Evolutionary conservation across 2,329 filamentous ascomycete species (phyloP).

Genomic region (Ampelomyces quisqualis): DNA sequence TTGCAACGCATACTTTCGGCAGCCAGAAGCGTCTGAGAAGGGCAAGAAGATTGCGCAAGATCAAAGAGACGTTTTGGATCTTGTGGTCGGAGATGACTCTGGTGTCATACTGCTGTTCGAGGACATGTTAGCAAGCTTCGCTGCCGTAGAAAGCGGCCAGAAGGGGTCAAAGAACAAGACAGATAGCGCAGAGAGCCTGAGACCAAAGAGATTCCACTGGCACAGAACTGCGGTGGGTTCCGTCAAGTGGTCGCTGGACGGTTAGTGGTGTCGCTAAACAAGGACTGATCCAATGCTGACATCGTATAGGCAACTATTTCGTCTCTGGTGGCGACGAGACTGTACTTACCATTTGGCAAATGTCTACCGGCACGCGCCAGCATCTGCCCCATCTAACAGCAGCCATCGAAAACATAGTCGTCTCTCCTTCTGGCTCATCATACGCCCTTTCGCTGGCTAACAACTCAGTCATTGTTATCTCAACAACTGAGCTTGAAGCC

Average conservation of each 20-base stretch:
- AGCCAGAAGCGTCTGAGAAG: slow-evolving; percentile 55
- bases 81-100: slow-evolving; percentile 73
- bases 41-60: slow-evolving; percentile 37
- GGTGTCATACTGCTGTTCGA: slow-evolving; percentile 82
- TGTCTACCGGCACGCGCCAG: slow-evolving; percentile 80
- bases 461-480: slow-evolving; percentile 88
- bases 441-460: slow-evolving; percentile 87
- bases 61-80: slow-evolving; percentile 58
- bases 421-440: slow-evolving; percentile 75
- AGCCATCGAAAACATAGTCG: slow-evolving; percentile 77
- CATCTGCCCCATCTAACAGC: slow-evolving; percentile 88
- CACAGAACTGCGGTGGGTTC: slow-evolving; percentile 80
- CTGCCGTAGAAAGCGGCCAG: slow-evolving; percentile 45
- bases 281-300: slow-evolving; percentile 9
- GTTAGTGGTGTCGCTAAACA: slow-evolving; percentile 51
- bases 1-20: slow-evolving; percentile 42
- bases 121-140: slow-evolving; percentile 64
- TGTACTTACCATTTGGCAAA: slow-evolving; percentile 87
- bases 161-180: slow-evolving; percentile 27
- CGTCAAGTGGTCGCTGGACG: slow-evolving; percentile 89
- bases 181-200: slow-evolving; percentile 42
- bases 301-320: slow-evolving; percentile 74
- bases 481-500: slow-evolving; percentile 84
- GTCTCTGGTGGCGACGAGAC: slow-evolving; percentile 92
- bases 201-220: slow-evolving; percentile 79